These are phyloP conservation scores for Vicia faba DNA, from an alignment of 306 rosid species.

Conservation along the genomic window DNA sequence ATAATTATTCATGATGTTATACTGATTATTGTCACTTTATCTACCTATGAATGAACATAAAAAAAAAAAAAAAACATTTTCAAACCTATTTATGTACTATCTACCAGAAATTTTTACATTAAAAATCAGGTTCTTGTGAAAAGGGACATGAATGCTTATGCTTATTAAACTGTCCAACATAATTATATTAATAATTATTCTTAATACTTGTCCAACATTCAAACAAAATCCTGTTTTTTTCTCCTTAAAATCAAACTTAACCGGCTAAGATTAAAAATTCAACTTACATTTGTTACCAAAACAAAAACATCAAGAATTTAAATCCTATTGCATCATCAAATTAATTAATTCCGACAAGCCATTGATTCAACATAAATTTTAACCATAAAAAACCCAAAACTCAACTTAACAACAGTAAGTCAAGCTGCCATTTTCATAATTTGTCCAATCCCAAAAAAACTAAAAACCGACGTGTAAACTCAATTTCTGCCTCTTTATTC, in stretches of 20 bases:
- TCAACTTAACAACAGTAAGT: constrained; percentile 27
- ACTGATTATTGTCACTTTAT: too few species aligned
- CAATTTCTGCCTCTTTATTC: constrained; percentile 26
- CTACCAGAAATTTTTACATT: too few species aligned
- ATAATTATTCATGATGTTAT: too few species aligned
- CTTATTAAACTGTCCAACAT: too few species aligned
- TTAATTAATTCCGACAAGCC: constrained; percentile 38
- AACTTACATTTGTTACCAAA: not conserved
- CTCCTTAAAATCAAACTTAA: not conserved
- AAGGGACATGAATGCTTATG: too few species aligned
- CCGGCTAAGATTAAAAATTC: not conserved
- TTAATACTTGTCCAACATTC: too few species aligned
- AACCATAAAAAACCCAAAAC: constrained; percentile 1
- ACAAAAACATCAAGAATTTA: not conserved
- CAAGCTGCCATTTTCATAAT: constrained; percentile 39
- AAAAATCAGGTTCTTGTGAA: too few species aligned
- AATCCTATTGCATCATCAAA: not conserved
- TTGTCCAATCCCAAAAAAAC: constrained; percentile 19
- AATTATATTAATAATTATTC: too few species aligned
- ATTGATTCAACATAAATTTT: constrained; percentile 25
- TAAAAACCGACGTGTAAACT: constrained; percentile 28
- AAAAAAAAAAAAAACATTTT: too few species aligned
- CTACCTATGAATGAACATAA: too few species aligned
- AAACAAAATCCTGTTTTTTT: not conserved
- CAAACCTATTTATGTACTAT: too few species aligned